phyloP scores from a whole-genome alignment of 495 filamentous ascomycete species.

The Cercophora newfieldiana region DNA sequence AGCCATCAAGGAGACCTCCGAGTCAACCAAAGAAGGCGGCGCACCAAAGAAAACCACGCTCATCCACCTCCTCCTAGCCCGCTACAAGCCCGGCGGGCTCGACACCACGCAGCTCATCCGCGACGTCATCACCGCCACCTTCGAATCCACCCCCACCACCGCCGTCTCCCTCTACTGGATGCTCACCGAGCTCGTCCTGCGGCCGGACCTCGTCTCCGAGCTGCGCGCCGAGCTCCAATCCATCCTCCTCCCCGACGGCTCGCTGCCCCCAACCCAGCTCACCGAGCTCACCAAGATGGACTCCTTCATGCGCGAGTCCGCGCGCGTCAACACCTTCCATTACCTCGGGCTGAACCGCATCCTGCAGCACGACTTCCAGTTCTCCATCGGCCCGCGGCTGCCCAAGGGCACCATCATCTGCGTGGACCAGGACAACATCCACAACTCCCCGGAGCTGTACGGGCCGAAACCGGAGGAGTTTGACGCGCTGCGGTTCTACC shows the following conservation, averaged over 20 bases:
- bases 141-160: conserved; percentile 10
- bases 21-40: not conserved
- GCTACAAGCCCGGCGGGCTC: conserved; percentile 7
- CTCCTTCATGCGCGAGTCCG: conserved; percentile 19
- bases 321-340: conserved; percentile 19
- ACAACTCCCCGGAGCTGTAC: conserved; percentile 2
- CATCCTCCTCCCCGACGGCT: conserved; percentile 1
- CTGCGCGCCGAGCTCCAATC: not conserved
- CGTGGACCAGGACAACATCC: conserved; percentile 14
- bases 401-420: conserved; percentile 17
- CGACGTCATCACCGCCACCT: conserved; percentile 15
- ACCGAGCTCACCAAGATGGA: conserved; percentile 16
- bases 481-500: conserved; percentile 43
- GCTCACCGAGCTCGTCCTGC: conserved; percentile 13
- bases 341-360: conserved; percentile 23
- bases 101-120: conserved; percentile 2
- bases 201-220: conserved; percentile 6
- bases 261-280: conserved; percentile 9
- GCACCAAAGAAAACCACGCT: not conserved
- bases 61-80: conserved; percentile 7
- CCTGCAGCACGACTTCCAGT: conserved; percentile 6
- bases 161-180: conserved; percentile 15
- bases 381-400: conserved; percentile 10
- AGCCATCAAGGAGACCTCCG: not conserved
- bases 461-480: conserved; percentile 30